A percentile compares a stretch with the other conserved stretches of the same genome.
phyloP scores from a whole-genome alignment of 2,329 filamentous ascomycete species.

The Tolypocladium pustulatum region DNA sequence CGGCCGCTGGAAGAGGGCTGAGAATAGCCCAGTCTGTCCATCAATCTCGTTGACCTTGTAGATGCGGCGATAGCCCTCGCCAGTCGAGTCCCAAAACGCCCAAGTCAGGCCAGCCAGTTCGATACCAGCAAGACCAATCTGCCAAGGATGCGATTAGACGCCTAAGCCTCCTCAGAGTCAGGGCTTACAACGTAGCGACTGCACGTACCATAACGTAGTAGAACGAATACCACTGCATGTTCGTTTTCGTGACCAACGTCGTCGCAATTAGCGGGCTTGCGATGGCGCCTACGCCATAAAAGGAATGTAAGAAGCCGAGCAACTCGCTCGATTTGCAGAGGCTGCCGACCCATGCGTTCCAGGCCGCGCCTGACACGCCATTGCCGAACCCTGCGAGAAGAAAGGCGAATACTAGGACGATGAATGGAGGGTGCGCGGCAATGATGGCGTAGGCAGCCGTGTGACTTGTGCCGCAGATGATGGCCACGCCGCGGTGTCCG shows the following conservation, averaged over 20 bases:
- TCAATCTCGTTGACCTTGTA: conserved; percentile 15
- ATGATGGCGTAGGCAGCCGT: conserved; percentile 55
- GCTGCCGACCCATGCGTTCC: conserved; percentile 55
- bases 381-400: conserved; percentile 61
- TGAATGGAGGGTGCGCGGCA: conserved; percentile 58
- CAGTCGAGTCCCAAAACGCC: conserved; percentile 56
- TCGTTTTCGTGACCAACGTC: conserved; percentile 54
- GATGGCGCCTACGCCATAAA: conserved; percentile 62
- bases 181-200: conserved; percentile 43
- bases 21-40: conserved; percentile 27
- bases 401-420: conserved; percentile 53
- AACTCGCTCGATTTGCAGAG: conserved; percentile 66
- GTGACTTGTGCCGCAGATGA: conserved; percentile 53
- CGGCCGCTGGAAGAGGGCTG: conserved; percentile 31
- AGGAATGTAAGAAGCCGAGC: conserved; percentile 60
- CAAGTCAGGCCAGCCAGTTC: conserved; percentile 41
- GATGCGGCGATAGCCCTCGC: conserved; percentile 32
- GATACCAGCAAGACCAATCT: conserved; percentile 48
- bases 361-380: conserved; percentile 52
- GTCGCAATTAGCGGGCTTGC: conserved; percentile 62
- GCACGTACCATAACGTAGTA: conserved; percentile 55
- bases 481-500: conserved; percentile 50
- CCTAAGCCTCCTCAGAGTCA: conserved; percentile 51
- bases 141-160: conserved; percentile 15
- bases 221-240: conserved; percentile 59